Evolutionary conservation across 176 grass and related monocot species (phyloP).

Genomic region (Guadua angustifolia): DNA sequence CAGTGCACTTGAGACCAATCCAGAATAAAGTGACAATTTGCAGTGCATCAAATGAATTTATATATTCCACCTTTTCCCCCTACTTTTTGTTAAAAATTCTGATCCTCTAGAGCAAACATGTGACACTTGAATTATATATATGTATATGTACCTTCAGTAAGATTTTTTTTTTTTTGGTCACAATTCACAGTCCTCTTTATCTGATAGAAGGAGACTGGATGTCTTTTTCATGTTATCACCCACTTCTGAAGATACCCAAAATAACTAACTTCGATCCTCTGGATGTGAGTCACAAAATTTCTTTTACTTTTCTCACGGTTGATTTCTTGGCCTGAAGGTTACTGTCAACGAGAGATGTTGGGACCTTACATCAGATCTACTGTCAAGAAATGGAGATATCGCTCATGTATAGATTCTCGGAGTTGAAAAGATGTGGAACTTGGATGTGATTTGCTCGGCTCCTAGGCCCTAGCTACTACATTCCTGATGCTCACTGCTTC

Average conservation of each 20-base stretch:
- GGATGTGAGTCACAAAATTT: not conserved
- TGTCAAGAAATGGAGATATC: not conserved
- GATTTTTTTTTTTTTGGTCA: conserved; percentile 24
- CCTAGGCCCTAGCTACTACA: too few species aligned
- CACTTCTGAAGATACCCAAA: not conserved
- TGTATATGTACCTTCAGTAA: not conserved
- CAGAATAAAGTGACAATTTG: conserved; percentile 28
- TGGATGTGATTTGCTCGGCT: not conserved
- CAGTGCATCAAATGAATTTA: not conserved
- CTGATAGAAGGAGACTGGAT: conserved; percentile 3
- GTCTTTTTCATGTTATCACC: conserved; percentile 25
- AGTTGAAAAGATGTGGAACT: not conserved
- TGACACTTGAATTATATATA: not conserved
- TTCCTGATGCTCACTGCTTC: not conserved
- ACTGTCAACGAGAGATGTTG: not conserved
- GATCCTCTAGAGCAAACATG: conserved; percentile 19
- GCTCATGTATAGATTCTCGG: not conserved
- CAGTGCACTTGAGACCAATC: conserved; percentile 7
- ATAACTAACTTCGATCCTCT: conserved; percentile 11
- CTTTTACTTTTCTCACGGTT: not conserved
- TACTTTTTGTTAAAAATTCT: conserved; percentile 22
- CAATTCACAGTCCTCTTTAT: not conserved
- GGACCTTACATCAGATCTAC: not conserved
- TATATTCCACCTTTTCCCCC: not conserved
- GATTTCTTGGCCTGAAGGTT: not conserved